phyloP scores from a whole-genome alignment of 192 early-diverging fungal genomes.

The Backusella parvicylindrica region DNA sequence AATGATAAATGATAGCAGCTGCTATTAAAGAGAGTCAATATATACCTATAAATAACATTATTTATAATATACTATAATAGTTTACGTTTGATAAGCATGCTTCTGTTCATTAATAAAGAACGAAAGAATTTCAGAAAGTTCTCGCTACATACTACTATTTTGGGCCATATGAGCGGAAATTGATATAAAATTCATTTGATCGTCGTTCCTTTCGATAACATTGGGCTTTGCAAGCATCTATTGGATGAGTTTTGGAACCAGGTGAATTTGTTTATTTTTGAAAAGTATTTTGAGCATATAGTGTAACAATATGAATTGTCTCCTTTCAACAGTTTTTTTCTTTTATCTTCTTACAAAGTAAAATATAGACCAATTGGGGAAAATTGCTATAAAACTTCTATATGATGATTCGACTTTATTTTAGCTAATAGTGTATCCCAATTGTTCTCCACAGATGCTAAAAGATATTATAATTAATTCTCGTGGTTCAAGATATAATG shows the following conservation, averaged over 20 bases:
- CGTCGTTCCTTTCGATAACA: background rate
- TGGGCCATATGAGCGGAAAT: background rate
- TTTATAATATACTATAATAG: background rate
- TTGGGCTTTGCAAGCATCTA: background rate
- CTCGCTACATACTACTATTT: background rate
- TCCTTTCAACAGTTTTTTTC: background rate
- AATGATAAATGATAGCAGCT: background rate
- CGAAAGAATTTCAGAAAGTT: background rate
- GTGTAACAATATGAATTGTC: background rate
- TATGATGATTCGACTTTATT: background rate
- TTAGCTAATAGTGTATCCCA: background rate
- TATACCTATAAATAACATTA: background rate
- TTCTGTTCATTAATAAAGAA: background rate
- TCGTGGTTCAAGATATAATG: background rate
- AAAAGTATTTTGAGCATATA: background rate
- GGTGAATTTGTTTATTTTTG: background rate
- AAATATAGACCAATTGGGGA: background rate
- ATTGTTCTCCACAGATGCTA: background rate
- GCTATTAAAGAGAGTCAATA: background rate
- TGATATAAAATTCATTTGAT: background rate
- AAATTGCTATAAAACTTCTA: background rate
- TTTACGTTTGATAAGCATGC: background rate
- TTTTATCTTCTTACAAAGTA: background rate
- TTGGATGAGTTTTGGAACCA: slow-evolving; percentile 4
- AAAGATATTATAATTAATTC: background rate